Evolutionary conservation across 495 filamentous ascomycete genomes (phyloP).

Genomic region (Friedmanniomyces simplex): DNA sequence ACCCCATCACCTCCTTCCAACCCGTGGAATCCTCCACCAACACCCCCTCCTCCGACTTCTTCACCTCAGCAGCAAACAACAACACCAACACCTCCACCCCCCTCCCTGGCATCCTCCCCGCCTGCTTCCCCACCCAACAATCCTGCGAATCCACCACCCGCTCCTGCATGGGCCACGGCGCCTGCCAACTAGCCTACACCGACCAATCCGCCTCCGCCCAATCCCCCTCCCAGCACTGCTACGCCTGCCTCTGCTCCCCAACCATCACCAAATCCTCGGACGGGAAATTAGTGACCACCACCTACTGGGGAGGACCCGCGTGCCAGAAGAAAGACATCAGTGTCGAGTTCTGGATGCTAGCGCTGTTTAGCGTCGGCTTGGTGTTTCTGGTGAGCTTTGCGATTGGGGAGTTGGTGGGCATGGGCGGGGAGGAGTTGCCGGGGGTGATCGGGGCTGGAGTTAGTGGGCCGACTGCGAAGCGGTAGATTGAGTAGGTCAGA

Average conservation of each 20-base stretch:
- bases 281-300: constrained; percentile 37
- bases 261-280: constrained; percentile 36
- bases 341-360: constrained; percentile 74
- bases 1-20: not conserved
- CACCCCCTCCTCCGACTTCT: not conserved
- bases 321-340: constrained; percentile 92
- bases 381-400: constrained; percentile 50
- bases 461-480: constrained; percentile 40
- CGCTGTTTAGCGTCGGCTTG: constrained; percentile 55
- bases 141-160: constrained; percentile 53
- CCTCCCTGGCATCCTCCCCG: constrained; percentile 34
- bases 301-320: constrained; percentile 67
- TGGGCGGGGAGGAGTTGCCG: constrained; percentile 71
- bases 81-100: constrained; percentile 19
- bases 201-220: constrained; percentile 9
- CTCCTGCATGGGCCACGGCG: constrained; percentile 67
- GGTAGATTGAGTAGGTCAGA: not conserved
- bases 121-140: constrained; percentile 55
- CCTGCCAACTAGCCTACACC: constrained; percentile 51
- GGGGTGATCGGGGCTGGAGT: constrained; percentile 84
- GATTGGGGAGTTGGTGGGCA: constrained; percentile 63
- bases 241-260: constrained; percentile 56
- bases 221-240: constrained; percentile 45
- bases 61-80: constrained; percentile 13
- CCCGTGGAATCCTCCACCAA: constrained; percentile 15